Evolutionary conservation across 495 filamentous ascomycete genomes (phyloP).

Genomic region (Sordaria brevicollis): DNA sequence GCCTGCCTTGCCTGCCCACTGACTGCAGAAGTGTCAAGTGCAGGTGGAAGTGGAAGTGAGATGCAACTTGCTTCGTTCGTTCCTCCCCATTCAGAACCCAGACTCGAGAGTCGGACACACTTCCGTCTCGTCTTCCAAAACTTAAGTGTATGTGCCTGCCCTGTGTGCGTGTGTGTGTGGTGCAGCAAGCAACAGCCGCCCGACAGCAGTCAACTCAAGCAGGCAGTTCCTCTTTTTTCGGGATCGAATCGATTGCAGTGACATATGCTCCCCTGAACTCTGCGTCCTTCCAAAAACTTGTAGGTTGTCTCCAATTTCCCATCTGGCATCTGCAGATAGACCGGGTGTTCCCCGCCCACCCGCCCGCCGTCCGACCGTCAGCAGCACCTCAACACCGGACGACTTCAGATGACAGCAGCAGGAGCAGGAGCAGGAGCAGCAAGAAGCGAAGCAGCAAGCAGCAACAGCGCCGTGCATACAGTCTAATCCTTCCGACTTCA

Average conservation of each 20-base stretch:
- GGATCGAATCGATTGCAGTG: background rate
- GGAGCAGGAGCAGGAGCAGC: slow-evolving; percentile 12
- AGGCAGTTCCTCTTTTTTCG: background rate
- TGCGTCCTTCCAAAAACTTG: too few relatives aligned
- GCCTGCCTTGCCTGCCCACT: background rate
- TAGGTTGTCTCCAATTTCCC: background rate
- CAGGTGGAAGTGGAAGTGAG: too few relatives aligned
- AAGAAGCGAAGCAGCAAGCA: too few relatives aligned
- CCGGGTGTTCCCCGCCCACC: background rate
- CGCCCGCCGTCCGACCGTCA: background rate
- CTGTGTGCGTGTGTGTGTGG: background rate
- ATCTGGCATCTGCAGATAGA: background rate
- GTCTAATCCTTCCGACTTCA: background rate
- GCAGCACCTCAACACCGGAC: background rate
- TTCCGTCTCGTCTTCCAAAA: background rate
- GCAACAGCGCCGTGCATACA: background rate
- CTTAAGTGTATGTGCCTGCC: background rate
- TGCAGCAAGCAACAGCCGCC: background rate
- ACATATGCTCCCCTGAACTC: background rate
- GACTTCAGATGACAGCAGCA: slow-evolving; percentile 20
- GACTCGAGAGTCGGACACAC: background rate
- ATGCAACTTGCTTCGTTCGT: background rate
- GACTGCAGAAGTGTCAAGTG: too few relatives aligned
- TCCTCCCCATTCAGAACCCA: background rate
- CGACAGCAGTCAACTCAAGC: background rate